Evolutionary conservation across 164 flowering plant species (phyloP).

Genomic region (Magnolia changhungtana): DNA sequence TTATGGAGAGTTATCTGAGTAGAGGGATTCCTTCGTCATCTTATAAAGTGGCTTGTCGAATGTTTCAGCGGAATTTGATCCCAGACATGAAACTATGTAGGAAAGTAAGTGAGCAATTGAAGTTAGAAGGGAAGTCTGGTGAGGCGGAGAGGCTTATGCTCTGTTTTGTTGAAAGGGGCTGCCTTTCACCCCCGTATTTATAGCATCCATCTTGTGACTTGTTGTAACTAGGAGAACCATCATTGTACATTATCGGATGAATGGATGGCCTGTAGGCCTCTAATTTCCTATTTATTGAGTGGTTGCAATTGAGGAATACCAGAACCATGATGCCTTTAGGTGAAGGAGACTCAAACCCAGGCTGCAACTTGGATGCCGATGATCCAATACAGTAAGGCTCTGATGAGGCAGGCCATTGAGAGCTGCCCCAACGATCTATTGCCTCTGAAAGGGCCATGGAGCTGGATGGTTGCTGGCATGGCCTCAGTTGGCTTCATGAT

Average conservation of each 20-base stretch:
- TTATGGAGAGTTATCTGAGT: conserved; percentile 61
- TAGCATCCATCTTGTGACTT: neutral
- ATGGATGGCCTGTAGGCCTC: neutral
- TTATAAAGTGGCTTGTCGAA: conserved; percentile 75
- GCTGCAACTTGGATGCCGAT: neutral
- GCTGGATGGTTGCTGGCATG: neutral
- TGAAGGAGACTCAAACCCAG: neutral
- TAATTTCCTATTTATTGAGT: neutral
- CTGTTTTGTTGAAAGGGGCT: conserved; percentile 75
- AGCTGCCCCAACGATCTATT: neutral
- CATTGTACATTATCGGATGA: neutral
- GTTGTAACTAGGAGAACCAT: neutral
- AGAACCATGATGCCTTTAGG: neutral
- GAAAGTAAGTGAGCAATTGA: conserved; percentile 54
- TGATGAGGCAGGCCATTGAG: neutral
- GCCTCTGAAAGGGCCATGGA: neutral
- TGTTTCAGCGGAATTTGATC: conserved; percentile 76
- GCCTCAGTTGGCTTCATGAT: neutral
- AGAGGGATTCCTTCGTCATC: conserved; percentile 53
- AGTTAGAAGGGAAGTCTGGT: conserved; percentile 40
- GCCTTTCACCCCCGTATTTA: conserved; percentile 26
- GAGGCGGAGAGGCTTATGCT: conserved; percentile 79
- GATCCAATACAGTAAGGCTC: neutral
- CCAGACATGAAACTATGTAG: conserved; percentile 77
- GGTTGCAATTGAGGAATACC: neutral